Conservation (phyloP, 805 yeast genomes). For the Torulaspora microellipsoides region DNA sequence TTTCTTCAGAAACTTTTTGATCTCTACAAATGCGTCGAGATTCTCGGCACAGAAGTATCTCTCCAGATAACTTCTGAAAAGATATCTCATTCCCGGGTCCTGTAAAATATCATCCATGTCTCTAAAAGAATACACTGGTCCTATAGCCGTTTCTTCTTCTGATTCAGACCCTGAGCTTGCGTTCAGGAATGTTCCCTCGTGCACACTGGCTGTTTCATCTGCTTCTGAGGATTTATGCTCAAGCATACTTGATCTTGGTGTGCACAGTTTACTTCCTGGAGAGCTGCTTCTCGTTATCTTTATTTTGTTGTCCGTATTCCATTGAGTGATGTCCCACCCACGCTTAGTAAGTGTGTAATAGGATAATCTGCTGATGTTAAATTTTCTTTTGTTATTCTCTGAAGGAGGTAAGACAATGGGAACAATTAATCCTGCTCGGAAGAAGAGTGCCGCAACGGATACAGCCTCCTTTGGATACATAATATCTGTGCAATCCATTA, state of each 20-base stretch:
- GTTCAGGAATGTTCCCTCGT: not conserved
- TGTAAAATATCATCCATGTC: constrained; percentile 42
- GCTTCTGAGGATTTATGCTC: not conserved
- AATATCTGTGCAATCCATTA: constrained; percentile 83
- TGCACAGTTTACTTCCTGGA: no score
- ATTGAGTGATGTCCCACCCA: constrained; percentile 39
- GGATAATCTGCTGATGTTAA: constrained; percentile 37
- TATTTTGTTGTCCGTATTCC: constrained; percentile 18
- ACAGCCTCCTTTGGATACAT: constrained; percentile 49
- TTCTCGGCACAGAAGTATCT: constrained; percentile 70
- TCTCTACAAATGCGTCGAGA: constrained; percentile 62
- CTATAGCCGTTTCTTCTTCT: constrained; percentile 1
- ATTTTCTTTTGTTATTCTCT: constrained; percentile 23
- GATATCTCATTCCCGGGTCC: constrained; percentile 72
- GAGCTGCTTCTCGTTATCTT: not conserved
- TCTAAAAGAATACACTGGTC: constrained; percentile 4
- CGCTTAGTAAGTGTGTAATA: constrained; percentile 41
- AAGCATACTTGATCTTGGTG: no score
- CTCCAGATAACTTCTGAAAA: constrained; percentile 63
- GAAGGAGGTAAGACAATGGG: constrained; percentile 41
- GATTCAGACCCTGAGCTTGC: constrained; percentile 1
- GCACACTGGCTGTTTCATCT: not conserved
- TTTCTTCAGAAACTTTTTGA: constrained; percentile 48
- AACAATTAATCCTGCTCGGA: constrained; percentile 43
- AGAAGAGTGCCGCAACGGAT: constrained; percentile 47